Percentiles rank a stretch among this genome's conserved stretches.
These are phyloP conservation scores for Allomyces macrogynus DNA, from an alignment of 192 early-diverging fungal species.

Conservation along the genomic window DNA sequence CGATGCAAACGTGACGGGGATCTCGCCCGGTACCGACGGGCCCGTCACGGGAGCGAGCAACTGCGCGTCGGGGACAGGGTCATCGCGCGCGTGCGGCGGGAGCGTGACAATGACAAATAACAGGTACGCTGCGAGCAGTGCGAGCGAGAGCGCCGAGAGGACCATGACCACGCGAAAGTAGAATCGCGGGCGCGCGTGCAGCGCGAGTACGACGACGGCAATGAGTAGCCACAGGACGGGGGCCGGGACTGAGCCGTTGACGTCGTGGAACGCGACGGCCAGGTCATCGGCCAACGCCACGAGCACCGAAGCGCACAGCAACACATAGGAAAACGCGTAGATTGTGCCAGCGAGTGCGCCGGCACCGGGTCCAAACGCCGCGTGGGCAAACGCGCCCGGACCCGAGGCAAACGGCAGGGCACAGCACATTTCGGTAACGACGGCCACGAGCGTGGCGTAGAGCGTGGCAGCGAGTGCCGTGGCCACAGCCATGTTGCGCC, in stretches of 20 bases:
- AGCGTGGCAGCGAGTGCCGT: neutral
- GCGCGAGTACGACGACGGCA: neutral
- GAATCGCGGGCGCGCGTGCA: neutral
- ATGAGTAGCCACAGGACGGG: neutral
- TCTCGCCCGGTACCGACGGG: too few species aligned
- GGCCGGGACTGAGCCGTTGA: neutral
- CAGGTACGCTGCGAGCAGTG: too few species aligned
- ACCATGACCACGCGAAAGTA: neutral
- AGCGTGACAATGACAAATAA: too few species aligned
- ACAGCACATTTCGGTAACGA: neutral
- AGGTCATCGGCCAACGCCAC: neutral
- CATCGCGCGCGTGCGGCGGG: too few species aligned
- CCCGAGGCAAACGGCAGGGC: neutral
- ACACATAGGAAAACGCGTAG: neutral
- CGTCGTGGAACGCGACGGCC: neutral
- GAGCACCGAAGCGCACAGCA: neutral
- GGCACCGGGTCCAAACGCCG: neutral
- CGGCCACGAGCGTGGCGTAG: neutral
- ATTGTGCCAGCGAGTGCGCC: neutral
- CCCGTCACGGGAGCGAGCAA: too few species aligned
- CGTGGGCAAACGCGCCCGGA: neutral
- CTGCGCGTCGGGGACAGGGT: too few species aligned
- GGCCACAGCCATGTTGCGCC: neutral
- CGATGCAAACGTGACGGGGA: too few species aligned
- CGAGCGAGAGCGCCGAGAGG: neutral